Evolutionary conservation across 257 asterid genomes (phyloP).

Genomic region (Anisodus acutangulus): DNA sequence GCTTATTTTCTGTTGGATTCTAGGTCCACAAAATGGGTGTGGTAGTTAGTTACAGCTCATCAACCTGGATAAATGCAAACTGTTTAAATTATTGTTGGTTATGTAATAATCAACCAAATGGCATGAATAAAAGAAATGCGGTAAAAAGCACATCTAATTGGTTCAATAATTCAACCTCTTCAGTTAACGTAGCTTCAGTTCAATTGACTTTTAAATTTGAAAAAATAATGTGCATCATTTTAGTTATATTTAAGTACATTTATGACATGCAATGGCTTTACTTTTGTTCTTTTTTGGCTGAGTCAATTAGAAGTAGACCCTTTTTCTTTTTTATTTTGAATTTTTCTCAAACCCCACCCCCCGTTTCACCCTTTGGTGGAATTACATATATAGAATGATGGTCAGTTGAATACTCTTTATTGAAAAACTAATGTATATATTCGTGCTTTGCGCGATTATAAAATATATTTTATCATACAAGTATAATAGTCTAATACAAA

Average conservation of each 20-base stretch:
- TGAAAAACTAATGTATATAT: no score
- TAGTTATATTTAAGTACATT: not conserved
- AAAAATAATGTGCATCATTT: not conserved
- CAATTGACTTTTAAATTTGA: not conserved
- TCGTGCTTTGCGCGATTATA: no score
- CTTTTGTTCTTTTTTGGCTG: not conserved
- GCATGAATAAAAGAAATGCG: constrained; percentile 2
- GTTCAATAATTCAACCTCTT: not conserved
- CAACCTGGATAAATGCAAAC: constrained; percentile 22
- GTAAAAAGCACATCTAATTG: not conserved
- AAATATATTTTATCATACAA: no score
- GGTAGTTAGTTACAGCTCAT: constrained; percentile 45
- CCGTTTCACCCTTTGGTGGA: no score
- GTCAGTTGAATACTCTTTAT: no score
- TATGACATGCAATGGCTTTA: not conserved
- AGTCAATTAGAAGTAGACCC: no score
- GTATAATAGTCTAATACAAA: no score
- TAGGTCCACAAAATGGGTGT: constrained; percentile 21
- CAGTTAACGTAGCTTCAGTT: not conserved
- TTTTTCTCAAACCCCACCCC: no score
- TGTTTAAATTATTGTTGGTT: not conserved
- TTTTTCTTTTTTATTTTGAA: no score
- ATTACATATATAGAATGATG: no score
- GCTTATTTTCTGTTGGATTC: not conserved
- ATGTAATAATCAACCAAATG: constrained; percentile 20